Conservation (phyloP, 306 rosid genomes). For the Ammopiptanthus mongolicus region DNA sequence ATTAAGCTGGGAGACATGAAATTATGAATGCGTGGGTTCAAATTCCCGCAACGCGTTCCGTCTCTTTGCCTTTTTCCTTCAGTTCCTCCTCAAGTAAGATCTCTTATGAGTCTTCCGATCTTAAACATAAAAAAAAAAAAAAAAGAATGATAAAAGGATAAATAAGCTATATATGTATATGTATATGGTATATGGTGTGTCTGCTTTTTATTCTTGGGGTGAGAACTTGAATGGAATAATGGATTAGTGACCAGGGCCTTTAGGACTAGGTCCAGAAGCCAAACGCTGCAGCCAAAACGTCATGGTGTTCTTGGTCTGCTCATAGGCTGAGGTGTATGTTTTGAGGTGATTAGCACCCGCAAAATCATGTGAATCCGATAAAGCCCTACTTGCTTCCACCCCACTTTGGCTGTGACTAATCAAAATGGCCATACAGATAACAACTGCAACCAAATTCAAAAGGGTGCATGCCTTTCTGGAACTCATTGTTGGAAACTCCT, state of each 20-base stretch:
- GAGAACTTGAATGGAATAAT: too few relatives aligned
- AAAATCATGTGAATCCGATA: not conserved
- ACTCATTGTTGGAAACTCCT: not conserved
- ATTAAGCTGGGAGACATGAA: too few relatives aligned
- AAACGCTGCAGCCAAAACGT: constrained; percentile 15
- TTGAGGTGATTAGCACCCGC: not conserved
- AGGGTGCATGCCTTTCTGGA: not conserved
- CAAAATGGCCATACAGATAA: not conserved
- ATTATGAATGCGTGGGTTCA: too few relatives aligned
- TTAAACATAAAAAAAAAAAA: too few relatives aligned
- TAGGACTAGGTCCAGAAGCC: constrained; percentile 23
- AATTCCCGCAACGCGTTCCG: too few relatives aligned
- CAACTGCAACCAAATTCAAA: not conserved
- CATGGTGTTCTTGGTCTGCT: constrained; percentile 3
- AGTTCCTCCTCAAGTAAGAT: too few relatives aligned
- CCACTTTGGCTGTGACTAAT: not conserved
- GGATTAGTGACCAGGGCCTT: constrained; percentile 25
- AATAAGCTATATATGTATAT: too few relatives aligned
- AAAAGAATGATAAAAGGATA: too few relatives aligned
- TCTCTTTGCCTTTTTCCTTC: too few relatives aligned
- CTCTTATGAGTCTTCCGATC: too few relatives aligned
- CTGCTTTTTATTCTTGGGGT: too few relatives aligned
- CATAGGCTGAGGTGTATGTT: not conserved
- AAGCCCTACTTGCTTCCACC: constrained; percentile 13
- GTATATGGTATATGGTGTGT: too few relatives aligned